These are phyloP conservation scores for Trametes sp. DNA, from an alignment of 1,284 basidiomycete species.

Conservation along the genomic window DNA sequence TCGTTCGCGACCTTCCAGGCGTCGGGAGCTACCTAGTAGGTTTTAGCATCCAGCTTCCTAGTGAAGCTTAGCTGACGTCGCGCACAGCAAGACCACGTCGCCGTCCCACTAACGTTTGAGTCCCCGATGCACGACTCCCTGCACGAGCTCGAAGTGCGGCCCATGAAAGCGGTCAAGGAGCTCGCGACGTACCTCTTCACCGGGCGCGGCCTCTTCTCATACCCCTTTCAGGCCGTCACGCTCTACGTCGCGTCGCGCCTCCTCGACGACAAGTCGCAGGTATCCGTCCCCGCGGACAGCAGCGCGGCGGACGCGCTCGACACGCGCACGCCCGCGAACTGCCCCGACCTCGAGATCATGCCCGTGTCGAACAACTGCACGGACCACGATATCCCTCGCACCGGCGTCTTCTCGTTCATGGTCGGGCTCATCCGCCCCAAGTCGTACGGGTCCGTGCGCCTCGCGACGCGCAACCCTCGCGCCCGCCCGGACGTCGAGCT, in stretches of 20 bases:
- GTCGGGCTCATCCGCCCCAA: conserved; percentile 42
- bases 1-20: conserved; percentile 42
- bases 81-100: conserved; percentile 44
- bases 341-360: conserved; percentile 49
- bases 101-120: conserved; percentile 39
- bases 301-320: conserved; percentile 29
- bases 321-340: conserved; percentile 31
- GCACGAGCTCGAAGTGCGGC: conserved; percentile 24
- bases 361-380: conserved; percentile 33
- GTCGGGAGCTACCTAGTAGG: conserved; percentile 41
- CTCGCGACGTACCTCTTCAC: conserved; percentile 40
- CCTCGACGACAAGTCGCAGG: conserved; percentile 31
- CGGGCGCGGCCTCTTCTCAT: conserved; percentile 41
- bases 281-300: neutral
- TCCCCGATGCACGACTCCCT: conserved; percentile 41
- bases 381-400: conserved; percentile 30
- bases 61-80: neutral
- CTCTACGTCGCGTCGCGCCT: conserved; percentile 39
- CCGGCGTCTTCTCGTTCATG: conserved; percentile 41
- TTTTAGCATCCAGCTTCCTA: neutral
- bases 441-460: conserved; percentile 44
- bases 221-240: conserved; percentile 39
- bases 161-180: conserved; percentile 35
- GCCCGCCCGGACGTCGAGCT: conserved; percentile 43
- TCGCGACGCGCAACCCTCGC: conserved; percentile 44